A percentile compares a stretch with the other conserved stretches of the same genome.
phyloP scores from a whole-genome alignment of 441 rosid species.

The Caryocar brasiliense region DNA sequence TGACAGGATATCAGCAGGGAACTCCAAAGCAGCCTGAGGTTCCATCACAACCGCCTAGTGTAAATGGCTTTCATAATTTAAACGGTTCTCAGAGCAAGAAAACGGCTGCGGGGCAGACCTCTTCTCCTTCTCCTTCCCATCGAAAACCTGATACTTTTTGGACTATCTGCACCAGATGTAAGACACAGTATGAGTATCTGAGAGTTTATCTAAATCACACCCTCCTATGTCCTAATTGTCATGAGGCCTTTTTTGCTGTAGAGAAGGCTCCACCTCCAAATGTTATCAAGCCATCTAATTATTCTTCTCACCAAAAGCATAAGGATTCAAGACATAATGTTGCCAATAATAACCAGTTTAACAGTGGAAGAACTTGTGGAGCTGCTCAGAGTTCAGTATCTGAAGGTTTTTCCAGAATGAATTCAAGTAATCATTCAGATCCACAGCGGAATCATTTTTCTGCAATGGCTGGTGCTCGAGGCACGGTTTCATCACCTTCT shows the following conservation, averaged over 20 bases:
- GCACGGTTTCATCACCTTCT: slow-evolving; percentile 13
- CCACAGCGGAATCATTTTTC: slow-evolving; percentile 33
- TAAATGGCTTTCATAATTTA: slow-evolving; percentile 42
- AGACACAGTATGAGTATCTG: slow-evolving; percentile 68
- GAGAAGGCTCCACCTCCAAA: slow-evolving; percentile 58
- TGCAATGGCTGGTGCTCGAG: slow-evolving; percentile 23
- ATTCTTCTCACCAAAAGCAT: slow-evolving; percentile 35
- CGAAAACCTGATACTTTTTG: slow-evolving; percentile 61
- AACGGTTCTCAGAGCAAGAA: slow-evolving; percentile 20
- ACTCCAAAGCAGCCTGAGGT: slow-evolving; percentile 28
- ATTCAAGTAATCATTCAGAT: slow-evolving; percentile 19
- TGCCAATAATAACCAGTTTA: slow-evolving; percentile 19
- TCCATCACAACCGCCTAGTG: slow-evolving; percentile 30
- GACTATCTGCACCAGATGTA: slow-evolving; percentile 72
- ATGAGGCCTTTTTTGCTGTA: slow-evolving; percentile 49
- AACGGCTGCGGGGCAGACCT: slow-evolving; percentile 9
- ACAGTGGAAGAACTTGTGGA: slow-evolving; percentile 23
- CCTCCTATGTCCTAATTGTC: slow-evolving; percentile 72
- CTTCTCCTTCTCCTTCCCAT: slow-evolving; percentile 17
- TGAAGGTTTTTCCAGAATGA: slow-evolving; percentile 1
- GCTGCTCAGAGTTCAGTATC: slow-evolving; percentile 7
- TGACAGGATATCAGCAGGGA: slow-evolving; percentile 19
- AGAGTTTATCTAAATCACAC: slow-evolving; percentile 66
- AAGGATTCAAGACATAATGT: slow-evolving; percentile 33
- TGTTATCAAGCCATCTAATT: slow-evolving; percentile 26